Evolutionary conservation across 371 early-diverging fungal genomes (phyloP), one percentile per base, ranked within the genome.

Genomic region (Mortierella sp.): DNA sequence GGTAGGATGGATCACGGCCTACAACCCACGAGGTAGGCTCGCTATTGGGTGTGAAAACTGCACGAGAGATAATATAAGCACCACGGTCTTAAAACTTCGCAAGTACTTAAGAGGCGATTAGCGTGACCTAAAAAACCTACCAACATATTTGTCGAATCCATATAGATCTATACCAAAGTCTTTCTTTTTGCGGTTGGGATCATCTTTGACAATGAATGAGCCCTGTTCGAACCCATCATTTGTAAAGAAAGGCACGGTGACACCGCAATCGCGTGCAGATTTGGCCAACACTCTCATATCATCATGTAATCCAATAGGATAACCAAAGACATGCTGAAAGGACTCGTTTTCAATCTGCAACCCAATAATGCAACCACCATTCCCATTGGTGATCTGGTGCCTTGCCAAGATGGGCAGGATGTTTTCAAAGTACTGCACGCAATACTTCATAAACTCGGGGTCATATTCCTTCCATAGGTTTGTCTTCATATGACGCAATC

Each of bases 331-430:
- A n/a, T 77, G 87, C 68, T 94, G 92, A 57, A 92, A 92, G 4
- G 91, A 85, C 57, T 95, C 93, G 84, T 96, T 96, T 70, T 96
- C 96, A 63, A 96, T 86, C 81, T 96, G 96, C 6, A 95, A 74
- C 18, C 87, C 90, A 20, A 95, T 28, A 3, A 96, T 89, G 72
- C 95, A 96, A 1, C 95, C 95, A 40, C 79, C 83, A 18, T 84
- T 40, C 35, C 83, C 88, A n/a, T 87, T 84, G 1, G 95, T 95
- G 62, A 95, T 91, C 75, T 96, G 95, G 84, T 96, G 95, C 24
- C 79, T 86, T 12, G 89, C 93, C 37, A 96, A 75, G 70, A 95
- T 93, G 18, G 96, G 92, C 6, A 95, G 81, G 47, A 96, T 89
- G 20, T 91, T 83, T 22, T 91, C 79, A 61, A 93, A 89, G 94